Base-by-base conservation (phyloP, 2,329 filamentous ascomycete species). In the Mollisiaceae sp. region DNA sequence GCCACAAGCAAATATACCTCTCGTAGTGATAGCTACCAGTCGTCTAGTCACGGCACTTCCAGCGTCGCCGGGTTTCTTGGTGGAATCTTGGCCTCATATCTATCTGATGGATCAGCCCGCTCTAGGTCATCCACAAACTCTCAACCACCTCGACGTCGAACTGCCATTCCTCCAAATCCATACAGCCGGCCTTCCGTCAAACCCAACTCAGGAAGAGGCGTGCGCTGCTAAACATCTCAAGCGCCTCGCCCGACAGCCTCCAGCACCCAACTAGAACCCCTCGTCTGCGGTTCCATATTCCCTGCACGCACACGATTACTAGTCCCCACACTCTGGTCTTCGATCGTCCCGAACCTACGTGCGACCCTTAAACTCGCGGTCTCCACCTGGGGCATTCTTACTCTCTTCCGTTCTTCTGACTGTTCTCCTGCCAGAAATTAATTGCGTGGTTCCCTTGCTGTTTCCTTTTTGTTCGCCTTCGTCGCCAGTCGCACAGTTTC, bases 271-370 rank as follows among this genome's bases (percentile, higher is more conserved):
- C 55, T 55, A 55, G 15, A 39, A 38, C 35, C 55, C 35, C 32
- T 57, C 55, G 67, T 32, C 59, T 59, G 69, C 65, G 69, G 67
- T 70, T 68, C 67, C 69, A 62, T 64, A 64, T 47, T 22, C 55
- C 32, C 50, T 54, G 57, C 50, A 56, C 45, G 63, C 69, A 69
- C 68, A 62, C 67, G 58, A 58, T 54, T 70, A 61, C 63, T 68
- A 67, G 67, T 70, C 68, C 69, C 68, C 72, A 72, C 71, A 70
- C 65, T 69, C 62, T 60, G 61, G 47, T 62, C 66, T 60, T 66
- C 70, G 58, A 67, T 68, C 64, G 59, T 60, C 63, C 62, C 55
- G 62, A 64, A 60, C 57, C 59, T 47, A 57, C 45, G 54, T 58
- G 50, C 67, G 55, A 69, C 65, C 70, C 66, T 66, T 71, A 70